Evolutionary conservation across 73 alveolate species (phyloP).

Genomic region (Paramecium biaurelia): DNA sequence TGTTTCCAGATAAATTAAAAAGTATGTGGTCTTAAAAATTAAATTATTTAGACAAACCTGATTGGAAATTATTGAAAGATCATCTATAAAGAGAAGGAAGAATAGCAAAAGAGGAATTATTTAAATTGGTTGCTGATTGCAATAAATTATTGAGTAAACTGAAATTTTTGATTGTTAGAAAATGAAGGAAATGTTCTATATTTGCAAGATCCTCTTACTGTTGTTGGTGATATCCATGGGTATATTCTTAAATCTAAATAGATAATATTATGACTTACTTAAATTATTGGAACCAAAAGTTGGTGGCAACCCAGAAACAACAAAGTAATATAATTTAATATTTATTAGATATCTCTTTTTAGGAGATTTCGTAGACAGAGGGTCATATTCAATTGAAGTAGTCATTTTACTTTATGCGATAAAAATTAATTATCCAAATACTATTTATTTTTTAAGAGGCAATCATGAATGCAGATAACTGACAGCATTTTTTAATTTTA

Average conservation of each 20-base stretch:
- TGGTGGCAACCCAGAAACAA: conserved; percentile 93
- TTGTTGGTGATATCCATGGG: conserved; percentile 97
- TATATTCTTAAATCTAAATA: conserved; percentile 4
- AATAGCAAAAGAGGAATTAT: conserved; percentile 71
- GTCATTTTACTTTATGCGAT: conserved; percentile 78
- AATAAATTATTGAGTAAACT: conserved; percentile 74
- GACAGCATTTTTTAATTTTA: conserved; percentile 90
- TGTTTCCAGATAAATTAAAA: conserved; percentile 68
- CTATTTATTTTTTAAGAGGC: conserved; percentile 85
- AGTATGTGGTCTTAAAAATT: background rate
- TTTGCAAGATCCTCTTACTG: conserved; percentile 88
- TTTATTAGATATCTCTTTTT: conserved; percentile 81
- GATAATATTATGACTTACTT: conserved; percentile 88
- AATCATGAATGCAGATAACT: conserved; percentile 91
- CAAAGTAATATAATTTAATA: conserved; percentile 47
- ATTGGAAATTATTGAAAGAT: conserved; percentile 87
- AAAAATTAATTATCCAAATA: conserved; percentile 82
- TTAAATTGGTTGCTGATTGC: conserved; percentile 69
- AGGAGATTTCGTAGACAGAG: conserved; percentile 96
- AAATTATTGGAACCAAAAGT: conserved; percentile 83
- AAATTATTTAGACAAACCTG: conserved; percentile 71
- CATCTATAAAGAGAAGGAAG: conserved; percentile 87
- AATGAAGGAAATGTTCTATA: conserved; percentile 91
- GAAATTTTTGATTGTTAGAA: conserved; percentile 41
- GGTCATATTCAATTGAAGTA: conserved; percentile 90